Percentiles rank a stretch among this genome's conserved stretches.
These are phyloP conservation scores for Strobilomyces confusus DNA, from an alignment of 768 basidiomycete genomes.

Conservation along the genomic window DNA sequence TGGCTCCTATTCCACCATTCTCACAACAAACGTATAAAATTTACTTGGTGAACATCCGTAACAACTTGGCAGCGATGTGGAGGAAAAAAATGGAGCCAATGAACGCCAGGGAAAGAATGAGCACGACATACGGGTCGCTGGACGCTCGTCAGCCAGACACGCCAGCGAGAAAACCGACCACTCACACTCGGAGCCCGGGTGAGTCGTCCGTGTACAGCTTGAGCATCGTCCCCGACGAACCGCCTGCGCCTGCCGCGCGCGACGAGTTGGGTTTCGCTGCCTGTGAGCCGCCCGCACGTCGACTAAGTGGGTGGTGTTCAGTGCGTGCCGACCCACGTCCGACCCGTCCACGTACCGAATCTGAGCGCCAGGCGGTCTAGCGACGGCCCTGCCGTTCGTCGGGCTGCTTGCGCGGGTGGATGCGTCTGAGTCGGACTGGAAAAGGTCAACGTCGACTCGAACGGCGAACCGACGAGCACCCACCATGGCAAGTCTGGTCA, in stretches of 20 bases:
- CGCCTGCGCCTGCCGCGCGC: constrained; percentile 91
- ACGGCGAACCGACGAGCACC: constrained; percentile 6
- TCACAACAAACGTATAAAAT: not conserved
- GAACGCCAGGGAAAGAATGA: constrained; percentile 93
- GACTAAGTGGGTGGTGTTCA: constrained; percentile 41
- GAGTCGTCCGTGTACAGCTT: constrained; percentile 99
- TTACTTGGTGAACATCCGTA: constrained; percentile 85
- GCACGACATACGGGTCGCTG: constrained; percentile 95
- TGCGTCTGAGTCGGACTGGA: constrained; percentile 81
- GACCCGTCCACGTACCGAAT: constrained; percentile 57
- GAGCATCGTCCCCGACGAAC: constrained; percentile 97
- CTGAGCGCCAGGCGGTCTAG: constrained; percentile 75
- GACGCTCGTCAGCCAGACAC: constrained; percentile 1
- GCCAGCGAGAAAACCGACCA: constrained; percentile 20
- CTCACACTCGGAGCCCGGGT: constrained; percentile 94
- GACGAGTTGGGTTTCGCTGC: constrained; percentile 77
- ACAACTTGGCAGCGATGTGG: constrained; percentile 93
- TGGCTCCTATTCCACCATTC: constrained; percentile 1
- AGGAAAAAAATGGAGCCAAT: constrained; percentile 99
- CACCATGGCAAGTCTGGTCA: constrained; percentile 28
- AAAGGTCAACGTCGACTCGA: not conserved
- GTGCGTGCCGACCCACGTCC: not conserved
- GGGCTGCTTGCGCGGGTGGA: constrained; percentile 41
- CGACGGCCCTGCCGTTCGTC: constrained; percentile 44
- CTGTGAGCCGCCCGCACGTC: constrained; percentile 66